These are phyloP conservation scores for Bimuria novae-zelandiae DNA, from an alignment of 2,329 filamentous ascomycete genomes.

Conservation along the genomic window DNA sequence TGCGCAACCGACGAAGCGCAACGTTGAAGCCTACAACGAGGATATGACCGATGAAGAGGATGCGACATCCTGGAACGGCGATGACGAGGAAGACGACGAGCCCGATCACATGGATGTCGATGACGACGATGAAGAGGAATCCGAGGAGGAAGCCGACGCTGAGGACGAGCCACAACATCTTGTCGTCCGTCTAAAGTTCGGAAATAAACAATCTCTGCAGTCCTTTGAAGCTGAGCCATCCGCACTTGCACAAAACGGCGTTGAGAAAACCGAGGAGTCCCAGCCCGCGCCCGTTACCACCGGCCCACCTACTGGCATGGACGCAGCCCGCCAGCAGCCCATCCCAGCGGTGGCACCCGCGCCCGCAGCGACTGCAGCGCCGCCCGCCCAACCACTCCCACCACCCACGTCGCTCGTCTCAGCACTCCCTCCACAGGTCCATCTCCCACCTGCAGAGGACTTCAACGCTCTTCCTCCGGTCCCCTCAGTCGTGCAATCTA, in stretches of 20 bases:
- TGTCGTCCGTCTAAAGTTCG: constrained; percentile 69
- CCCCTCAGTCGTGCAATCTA: neutral
- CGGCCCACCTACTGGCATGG: neutral
- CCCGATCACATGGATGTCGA: constrained; percentile 68
- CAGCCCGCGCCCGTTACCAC: neutral
- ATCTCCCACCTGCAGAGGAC: neutral
- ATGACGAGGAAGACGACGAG: constrained; percentile 74
- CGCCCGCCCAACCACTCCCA: neutral
- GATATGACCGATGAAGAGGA: constrained; percentile 71
- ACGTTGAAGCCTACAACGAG: constrained; percentile 61
- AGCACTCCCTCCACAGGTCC: neutral
- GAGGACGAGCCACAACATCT: constrained; percentile 59
- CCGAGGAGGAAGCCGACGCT: constrained; percentile 44
- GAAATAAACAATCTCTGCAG: constrained; percentile 23
- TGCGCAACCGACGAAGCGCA: constrained; percentile 28
- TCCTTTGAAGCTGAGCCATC: constrained; percentile 1
- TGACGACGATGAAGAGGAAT: constrained; percentile 59
- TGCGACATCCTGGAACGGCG: constrained; percentile 67
- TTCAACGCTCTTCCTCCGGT: neutral
- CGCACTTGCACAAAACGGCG: neutral
- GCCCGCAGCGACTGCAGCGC: neutral
- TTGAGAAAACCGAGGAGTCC: neutral
- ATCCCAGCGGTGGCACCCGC: neutral
- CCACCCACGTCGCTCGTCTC: neutral
- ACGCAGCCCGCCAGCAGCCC: neutral